Percentiles rank a stretch among this genome's conserved stretches.
Evolutionary conservation across 495 filamentous ascomycete species (phyloP).

Genomic region (Pseudomonodictys pantanalensis): DNA sequence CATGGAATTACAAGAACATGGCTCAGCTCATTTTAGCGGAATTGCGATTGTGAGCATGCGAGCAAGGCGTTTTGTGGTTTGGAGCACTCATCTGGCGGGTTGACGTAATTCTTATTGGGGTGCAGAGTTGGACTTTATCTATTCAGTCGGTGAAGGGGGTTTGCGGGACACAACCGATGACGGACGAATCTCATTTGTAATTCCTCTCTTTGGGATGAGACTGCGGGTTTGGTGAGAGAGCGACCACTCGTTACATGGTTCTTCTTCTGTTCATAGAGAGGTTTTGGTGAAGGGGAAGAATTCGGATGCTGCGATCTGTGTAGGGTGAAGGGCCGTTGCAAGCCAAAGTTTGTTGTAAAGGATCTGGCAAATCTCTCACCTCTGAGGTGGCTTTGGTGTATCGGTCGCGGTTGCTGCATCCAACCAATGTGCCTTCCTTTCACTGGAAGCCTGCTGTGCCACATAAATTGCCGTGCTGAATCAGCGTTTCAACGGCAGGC

Average conservation of each 20-base stretch:
- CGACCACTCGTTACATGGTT: neutral
- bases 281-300: too few species aligned
- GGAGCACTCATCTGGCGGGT: neutral
- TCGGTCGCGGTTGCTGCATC: too few species aligned
- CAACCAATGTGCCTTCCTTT: too few species aligned
- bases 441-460: too few species aligned
- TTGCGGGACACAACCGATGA: neutral
- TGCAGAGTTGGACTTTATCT: neutral
- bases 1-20: slow-evolving; percentile 98
- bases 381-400: too few species aligned
- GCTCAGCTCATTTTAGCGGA: slow-evolving; percentile 91
- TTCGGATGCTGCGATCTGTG: too few species aligned
- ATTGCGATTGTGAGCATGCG: slow-evolving; percentile 68
- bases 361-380: too few species aligned
- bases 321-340: too few species aligned
- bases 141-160: neutral
- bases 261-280: too few species aligned
- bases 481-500: too few species aligned
- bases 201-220: slow-evolving; percentile 12
- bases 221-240: neutral
- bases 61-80: slow-evolving; percentile 24
- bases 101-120: neutral
- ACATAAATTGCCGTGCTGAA: too few species aligned
- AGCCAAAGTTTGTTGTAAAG: too few species aligned
- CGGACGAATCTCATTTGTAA: slow-evolving; percentile 37